These are phyloP conservation scores for Solanum sparsipilum DNA, from an alignment of 257 asterid species.

Conservation along the genomic window DNA sequence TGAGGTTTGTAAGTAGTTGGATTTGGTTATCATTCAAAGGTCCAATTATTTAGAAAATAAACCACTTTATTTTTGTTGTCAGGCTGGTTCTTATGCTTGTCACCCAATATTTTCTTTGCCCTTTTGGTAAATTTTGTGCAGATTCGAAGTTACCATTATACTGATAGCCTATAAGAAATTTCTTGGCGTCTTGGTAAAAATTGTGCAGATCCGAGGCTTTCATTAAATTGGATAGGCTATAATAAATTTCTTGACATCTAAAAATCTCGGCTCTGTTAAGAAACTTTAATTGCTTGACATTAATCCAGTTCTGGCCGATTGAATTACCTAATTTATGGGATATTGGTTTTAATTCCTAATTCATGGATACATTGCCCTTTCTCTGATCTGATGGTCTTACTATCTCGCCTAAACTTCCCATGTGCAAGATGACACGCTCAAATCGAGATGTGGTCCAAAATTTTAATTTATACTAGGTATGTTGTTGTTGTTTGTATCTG, in stretches of 20 bases:
- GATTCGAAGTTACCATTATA: neutral
- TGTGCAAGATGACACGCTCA: neutral
- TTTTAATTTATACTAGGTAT: neutral
- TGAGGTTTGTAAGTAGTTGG: constrained; percentile 37
- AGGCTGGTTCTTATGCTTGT: neutral
- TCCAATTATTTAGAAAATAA: neutral
- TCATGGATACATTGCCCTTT: neutral
- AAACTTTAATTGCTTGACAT: neutral
- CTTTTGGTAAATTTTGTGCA: neutral
- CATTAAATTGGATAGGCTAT: neutral
- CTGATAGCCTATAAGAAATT: neutral
- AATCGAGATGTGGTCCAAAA: neutral
- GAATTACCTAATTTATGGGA: neutral
- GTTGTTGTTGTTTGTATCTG: neutral
- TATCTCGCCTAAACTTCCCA: neutral
- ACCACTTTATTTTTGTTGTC: neutral
- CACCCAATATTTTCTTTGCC: neutral
- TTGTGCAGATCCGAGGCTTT: neutral
- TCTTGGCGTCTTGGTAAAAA: neutral
- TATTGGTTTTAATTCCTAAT: neutral
- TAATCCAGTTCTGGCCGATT: neutral
- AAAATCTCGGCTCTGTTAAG: neutral
- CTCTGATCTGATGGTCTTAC: neutral
- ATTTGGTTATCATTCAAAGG: neutral
- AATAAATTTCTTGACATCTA: neutral